A percentile compares a stretch with the other conserved stretches of the same genome.
phyloP scores from a whole-genome alignment of 768 basidiomycete genomes.

The Naematelia aurantialba region DNA sequence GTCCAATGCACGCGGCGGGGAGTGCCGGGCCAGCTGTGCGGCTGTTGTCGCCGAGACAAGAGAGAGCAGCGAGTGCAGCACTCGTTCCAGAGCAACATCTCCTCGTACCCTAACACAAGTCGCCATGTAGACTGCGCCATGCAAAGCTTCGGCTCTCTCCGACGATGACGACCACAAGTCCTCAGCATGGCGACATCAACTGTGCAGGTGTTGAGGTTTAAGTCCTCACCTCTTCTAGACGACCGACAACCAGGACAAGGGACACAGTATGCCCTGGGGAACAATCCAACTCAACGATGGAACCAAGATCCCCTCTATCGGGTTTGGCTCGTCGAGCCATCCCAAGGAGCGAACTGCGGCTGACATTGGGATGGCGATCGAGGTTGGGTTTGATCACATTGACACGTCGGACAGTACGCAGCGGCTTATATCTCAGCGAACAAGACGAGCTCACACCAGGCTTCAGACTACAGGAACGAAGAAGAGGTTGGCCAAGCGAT shows the following conservation, averaged over 20 bases:
- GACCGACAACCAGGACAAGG: no score
- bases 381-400: constrained; percentile 43
- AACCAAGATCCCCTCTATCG: constrained; percentile 33
- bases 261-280: constrained; percentile 20
- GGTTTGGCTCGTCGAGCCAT: constrained; percentile 41
- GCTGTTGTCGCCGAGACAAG: no score
- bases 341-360: constrained; percentile 14
- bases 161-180: neutral
- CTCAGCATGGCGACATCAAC: no score
- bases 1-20: no score
- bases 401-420: constrained; percentile 41
- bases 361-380: constrained; percentile 31
- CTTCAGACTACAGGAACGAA: constrained; percentile 37
- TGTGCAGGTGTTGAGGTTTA: no score
- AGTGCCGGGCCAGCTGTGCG: no score
- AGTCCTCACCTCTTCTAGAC: no score
- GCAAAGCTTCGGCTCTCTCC: neutral
- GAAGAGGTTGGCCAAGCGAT: constrained; percentile 33
- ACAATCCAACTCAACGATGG: constrained; percentile 39
- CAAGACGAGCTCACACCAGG: neutral
- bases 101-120: no score
- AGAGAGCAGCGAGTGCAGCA: no score
- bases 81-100: no score
- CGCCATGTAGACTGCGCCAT: no score
- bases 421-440: neutral